Evolutionary conservation across 1,139 yeast species (phyloP).

Genomic region (Magnusiomyces fungicola): DNA sequence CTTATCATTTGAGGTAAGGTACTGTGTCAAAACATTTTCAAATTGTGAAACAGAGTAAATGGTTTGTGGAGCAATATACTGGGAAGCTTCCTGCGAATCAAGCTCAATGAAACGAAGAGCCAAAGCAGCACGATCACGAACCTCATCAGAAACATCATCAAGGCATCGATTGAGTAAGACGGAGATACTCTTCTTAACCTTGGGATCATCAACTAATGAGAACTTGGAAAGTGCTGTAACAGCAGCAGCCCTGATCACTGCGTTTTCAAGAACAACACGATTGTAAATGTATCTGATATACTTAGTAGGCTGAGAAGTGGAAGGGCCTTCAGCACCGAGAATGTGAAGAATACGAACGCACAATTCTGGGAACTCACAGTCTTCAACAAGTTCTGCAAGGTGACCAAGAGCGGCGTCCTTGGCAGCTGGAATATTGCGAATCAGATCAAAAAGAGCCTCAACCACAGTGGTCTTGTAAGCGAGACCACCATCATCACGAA

Average conservation of each 20-base stretch:
- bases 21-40: slow-evolving; percentile 68
- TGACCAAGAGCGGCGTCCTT: slow-evolving; percentile 79
- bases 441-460: slow-evolving; percentile 87
- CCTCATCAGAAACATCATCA: slow-evolving; percentile 91
- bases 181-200: slow-evolving; percentile 59
- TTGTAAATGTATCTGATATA: slow-evolving; percentile 95
- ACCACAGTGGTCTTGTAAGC: slow-evolving; percentile 76
- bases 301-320: slow-evolving; percentile 75
- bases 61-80: slow-evolving; percentile 58
- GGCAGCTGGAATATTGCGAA: slow-evolving; percentile 81
- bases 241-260: slow-evolving; percentile 92
- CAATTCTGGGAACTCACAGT: slow-evolving; percentile 92
- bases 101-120: slow-evolving; percentile 60
- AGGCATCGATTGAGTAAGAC: slow-evolving; percentile 76
- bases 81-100: slow-evolving; percentile 40
- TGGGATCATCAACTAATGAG: slow-evolving; percentile 69
- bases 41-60: slow-evolving; percentile 68
- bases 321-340: slow-evolving; percentile 92
- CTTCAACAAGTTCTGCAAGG: slow-evolving; percentile 95
- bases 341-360: slow-evolving; percentile 85
- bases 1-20: slow-evolving; percentile 52
- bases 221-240: slow-evolving; percentile 88
- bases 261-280: slow-evolving; percentile 91
- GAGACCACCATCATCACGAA: slow-evolving; percentile 88
- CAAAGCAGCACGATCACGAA: slow-evolving; percentile 93